phyloP scores from a whole-genome alignment of 2,329 filamentous ascomycete species.

The Xylaria multiplex region DNA sequence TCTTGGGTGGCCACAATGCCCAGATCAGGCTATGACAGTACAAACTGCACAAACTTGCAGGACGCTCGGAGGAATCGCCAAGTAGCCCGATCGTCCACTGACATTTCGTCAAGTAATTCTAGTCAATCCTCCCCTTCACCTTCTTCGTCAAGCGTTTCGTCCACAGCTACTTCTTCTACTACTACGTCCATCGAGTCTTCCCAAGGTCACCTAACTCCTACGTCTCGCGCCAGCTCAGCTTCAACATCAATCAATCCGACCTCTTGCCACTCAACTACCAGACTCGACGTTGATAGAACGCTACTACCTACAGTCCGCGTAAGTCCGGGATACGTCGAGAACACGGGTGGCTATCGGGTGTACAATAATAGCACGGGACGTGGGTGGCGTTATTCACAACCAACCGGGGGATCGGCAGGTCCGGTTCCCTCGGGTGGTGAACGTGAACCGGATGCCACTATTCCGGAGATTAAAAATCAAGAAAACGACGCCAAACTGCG shows the following conservation, averaged over 20 bases:
- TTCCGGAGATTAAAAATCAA: neutral
- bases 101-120: neutral
- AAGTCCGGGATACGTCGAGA: conserved; percentile 19
- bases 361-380: conserved; percentile 19
- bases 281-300: neutral
- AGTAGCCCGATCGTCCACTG: neutral
- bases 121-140: neutral
- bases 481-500: neutral
- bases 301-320: conserved; percentile 3
- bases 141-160: neutral
- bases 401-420: neutral
- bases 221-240: neutral
- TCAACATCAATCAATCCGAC: neutral
- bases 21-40: conserved; percentile 9
- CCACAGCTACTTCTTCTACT: neutral
- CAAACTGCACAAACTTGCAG: neutral
- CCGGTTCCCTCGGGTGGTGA: neutral
- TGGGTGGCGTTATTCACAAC: conserved; percentile 5
- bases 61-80: neutral
- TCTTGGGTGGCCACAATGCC: neutral
- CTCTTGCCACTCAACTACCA: neutral
- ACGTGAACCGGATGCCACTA: neutral
- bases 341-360: conserved; percentile 4
- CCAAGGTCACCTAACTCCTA: neutral
- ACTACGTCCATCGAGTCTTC: neutral